These are phyloP conservation scores for Sonneratia caseolaris DNA, from an alignment of 345 rosid species.

Conservation along the genomic window DNA sequence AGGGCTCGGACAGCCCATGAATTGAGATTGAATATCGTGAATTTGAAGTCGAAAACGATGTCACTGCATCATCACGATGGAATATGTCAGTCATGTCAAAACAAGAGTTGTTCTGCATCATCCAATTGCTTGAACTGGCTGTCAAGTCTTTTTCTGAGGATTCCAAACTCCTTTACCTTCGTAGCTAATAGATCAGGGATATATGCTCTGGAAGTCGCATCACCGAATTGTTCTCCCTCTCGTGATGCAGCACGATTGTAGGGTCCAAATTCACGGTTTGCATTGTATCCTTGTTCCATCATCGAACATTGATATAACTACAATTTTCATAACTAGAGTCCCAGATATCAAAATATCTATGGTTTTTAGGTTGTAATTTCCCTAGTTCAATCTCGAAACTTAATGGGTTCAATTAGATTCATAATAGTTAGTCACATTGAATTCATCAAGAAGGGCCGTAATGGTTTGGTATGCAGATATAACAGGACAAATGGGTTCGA, in stretches of 20 bases:
- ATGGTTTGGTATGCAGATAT: too few relatives aligned
- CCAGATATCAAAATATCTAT: background rate
- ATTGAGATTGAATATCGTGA: too few relatives aligned
- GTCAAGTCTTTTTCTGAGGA: background rate
- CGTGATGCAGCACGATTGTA: background rate
- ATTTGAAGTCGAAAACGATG: too few relatives aligned
- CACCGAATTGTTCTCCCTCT: background rate
- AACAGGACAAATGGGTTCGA: too few relatives aligned
- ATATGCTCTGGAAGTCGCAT: background rate
- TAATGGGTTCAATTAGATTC: too few relatives aligned
- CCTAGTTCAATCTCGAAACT: too few relatives aligned
- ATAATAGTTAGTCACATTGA: too few relatives aligned
- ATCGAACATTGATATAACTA: background rate
- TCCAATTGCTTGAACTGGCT: slow-evolving; percentile 1
- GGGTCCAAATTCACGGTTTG: background rate
- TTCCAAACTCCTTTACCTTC: background rate
- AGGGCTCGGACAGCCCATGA: too few relatives aligned
- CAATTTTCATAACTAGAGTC: background rate
- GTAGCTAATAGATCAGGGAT: background rate
- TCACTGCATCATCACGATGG: background rate
- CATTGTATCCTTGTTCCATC: background rate
- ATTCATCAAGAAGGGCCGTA: too few relatives aligned
- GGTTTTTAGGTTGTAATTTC: background rate
- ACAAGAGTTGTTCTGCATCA: background rate
- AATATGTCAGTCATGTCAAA: too few relatives aligned